phyloP scores from a whole-genome alignment of 306 rosid genomes.

The Cicer judaicum region DNA sequence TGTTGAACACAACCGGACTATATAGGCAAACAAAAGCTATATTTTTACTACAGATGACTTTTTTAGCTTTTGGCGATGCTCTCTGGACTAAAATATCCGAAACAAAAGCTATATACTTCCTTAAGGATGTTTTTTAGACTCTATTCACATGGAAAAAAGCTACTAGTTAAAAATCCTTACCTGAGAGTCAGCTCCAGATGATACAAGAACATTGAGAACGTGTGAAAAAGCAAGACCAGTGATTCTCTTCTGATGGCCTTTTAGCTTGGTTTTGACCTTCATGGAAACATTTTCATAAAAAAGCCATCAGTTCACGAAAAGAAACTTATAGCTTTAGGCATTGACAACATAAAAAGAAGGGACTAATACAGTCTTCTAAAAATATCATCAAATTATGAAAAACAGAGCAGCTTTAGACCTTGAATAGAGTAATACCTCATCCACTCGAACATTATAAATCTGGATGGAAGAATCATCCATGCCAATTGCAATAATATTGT shows the following conservation, averaged over 20 bases:
- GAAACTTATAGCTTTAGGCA: conserved; percentile 25
- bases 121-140: conserved; percentile 17
- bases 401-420: conserved; percentile 17
- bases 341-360: conserved; percentile 2
- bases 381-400: conserved; percentile 17
- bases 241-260: conserved; percentile 99
- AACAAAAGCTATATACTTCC: background rate
- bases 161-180: conserved; percentile 51
- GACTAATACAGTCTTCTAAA: conserved; percentile 22
- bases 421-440: conserved; percentile 68
- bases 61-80: conserved; percentile 11
- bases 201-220: conserved; percentile 84
- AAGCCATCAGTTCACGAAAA: conserved; percentile 27
- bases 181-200: conserved; percentile 99
- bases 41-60: background rate
- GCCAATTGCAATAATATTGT: conserved; percentile 97
- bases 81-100: no score
- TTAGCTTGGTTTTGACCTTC: conserved; percentile 92
- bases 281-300: conserved; percentile 35
- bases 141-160: conserved; percentile 25
- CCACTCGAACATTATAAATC: conserved; percentile 94
- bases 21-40: background rate
- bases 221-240: conserved; percentile 98
- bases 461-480: conserved; percentile 98
- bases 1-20: conserved; percentile 8